Base-by-base conservation (phyloP, 306 rosid genomes). In the Mimosa pudica region DNA sequence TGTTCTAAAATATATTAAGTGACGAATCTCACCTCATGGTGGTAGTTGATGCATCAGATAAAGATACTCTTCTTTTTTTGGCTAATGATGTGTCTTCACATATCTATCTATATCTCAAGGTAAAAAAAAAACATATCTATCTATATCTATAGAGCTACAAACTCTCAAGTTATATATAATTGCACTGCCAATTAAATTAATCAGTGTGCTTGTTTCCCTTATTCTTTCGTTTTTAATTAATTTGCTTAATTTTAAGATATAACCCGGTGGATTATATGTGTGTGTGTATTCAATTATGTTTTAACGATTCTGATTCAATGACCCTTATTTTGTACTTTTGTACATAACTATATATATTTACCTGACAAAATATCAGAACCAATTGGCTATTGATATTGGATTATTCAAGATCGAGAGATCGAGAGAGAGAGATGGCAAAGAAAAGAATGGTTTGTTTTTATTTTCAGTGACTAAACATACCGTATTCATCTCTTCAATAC, bases 1-100 rank as follows among this genome's bases (percentile, higher is more conserved):
- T 76, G 24, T 44, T 81, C 80, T 68, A 74, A 42, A 51, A 66
- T 44, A 80, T 45, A 8, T 79, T 0, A 7, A 73, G 80, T 79
- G 49, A 35, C 72, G 49, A 46, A 76, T 73, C 63, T 82, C 54
- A 49, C 75, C 35, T 44, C 57, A 8, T 49, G 71, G 24, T 58
- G 18, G 57, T 51, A 7, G 79, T 38, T 73, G 67, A 63, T 64
- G 66, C 68, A 41, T 75, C 30, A n/a, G 32, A 16, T 16, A 17
- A 17, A 67, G 48, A n/a, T 44, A n/a, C 35, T 44, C 73, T 68
- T 68, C 30, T 18, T 68, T 42, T 67, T 10, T 68, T 18, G 0
- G 14, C 52, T n/a, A 44, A 44, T 68, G 52, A 68, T 41, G 73
- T 11, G 1, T 62, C 33, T 2, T 62, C 38, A 4, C n/a, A 4